Percentiles rank a stretch among this genome's conserved stretches.
Evolutionary conservation across 2,329 filamentous ascomycete species (phyloP).

Genomic region (Akanthomyces uredinophilus): DNA sequence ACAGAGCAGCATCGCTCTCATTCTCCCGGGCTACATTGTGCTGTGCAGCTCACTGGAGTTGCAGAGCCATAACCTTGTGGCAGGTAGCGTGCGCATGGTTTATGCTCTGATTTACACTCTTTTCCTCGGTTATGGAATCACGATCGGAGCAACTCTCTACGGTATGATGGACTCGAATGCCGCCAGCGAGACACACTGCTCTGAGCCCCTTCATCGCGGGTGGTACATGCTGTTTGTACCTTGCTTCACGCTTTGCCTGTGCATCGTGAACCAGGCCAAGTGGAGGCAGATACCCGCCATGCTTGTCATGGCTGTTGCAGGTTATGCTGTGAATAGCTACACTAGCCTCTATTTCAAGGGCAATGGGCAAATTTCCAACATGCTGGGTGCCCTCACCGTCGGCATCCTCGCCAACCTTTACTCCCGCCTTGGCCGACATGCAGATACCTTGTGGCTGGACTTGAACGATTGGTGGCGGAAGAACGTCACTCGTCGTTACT

Average conservation of each 20-base stretch:
- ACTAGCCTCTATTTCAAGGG: slow-evolving; percentile 59
- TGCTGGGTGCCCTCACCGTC: slow-evolving; percentile 69
- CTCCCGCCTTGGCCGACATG: slow-evolving; percentile 57
- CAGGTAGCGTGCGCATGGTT: slow-evolving; percentile 69
- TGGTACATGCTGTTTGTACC: slow-evolving; percentile 69
- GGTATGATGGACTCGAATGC: slow-evolving; percentile 56
- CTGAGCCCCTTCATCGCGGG: slow-evolving; percentile 36
- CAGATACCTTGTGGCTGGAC: slow-evolving; percentile 51
- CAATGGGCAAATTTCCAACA: slow-evolving; percentile 72
- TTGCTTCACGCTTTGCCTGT: slow-evolving; percentile 67
- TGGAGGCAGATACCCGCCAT: slow-evolving; percentile 74
- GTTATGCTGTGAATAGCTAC: slow-evolving; percentile 73
- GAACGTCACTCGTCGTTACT: slow-evolving; percentile 31
- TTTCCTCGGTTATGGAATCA: slow-evolving; percentile 69
- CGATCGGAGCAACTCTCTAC: slow-evolving; percentile 62
- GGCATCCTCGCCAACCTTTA: slow-evolving; percentile 77
- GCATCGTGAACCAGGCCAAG: slow-evolving; percentile 77
- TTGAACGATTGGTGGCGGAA: slow-evolving; percentile 45
- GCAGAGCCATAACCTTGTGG: slow-evolving; percentile 64
- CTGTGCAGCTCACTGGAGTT: slow-evolving; percentile 55
- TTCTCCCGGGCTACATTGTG: slow-evolving; percentile 57
- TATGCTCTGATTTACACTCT: slow-evolving; percentile 72
- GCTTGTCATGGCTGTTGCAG: slow-evolving; percentile 66
- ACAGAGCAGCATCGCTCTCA: slow-evolving; percentile 70
- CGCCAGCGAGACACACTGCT: slow-evolving; percentile 39